A percentile compares a stretch with the other conserved stretches of the same genome.
phyloP scores from a whole-genome alignment of 805 yeast genomes.

The Komagataella ulmi region DNA sequence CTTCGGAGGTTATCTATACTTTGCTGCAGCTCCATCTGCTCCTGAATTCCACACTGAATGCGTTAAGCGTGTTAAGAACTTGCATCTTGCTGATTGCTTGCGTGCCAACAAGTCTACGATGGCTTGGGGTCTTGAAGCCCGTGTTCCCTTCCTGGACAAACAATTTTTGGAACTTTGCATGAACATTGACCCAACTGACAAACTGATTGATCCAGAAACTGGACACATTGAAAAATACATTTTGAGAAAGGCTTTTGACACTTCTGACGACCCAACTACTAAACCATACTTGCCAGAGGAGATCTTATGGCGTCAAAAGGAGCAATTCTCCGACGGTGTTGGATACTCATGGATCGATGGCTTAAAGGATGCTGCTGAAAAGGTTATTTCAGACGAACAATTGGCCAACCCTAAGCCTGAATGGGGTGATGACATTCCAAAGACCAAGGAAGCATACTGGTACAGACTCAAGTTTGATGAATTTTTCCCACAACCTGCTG shows the following conservation, averaged over 20 bases:
- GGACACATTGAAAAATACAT: constrained; percentile 91
- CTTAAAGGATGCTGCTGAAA: constrained; percentile 89
- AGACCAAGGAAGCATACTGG: constrained; percentile 98
- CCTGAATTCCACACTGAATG: constrained; percentile 92
- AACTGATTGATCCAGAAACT: constrained; percentile 57
- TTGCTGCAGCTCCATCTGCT: constrained; percentile 92
- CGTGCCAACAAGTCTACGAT: constrained; percentile 98
- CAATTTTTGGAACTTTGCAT: constrained; percentile 82
- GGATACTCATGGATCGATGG: constrained; percentile 99
- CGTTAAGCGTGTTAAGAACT: constrained; percentile 92
- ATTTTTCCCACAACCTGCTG: constrained; percentile 81
- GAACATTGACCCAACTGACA: constrained; percentile 91
- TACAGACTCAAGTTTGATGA: constrained; percentile 95
- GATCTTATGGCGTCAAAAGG: constrained; percentile 99
- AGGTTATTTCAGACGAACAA: constrained; percentile 77
- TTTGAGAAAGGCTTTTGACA: constrained; percentile 95
- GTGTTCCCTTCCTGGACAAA: constrained; percentile 97
- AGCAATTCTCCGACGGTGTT: constrained; percentile 98
- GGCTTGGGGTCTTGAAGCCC: constrained; percentile 99
- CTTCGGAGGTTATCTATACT: constrained; percentile 96
- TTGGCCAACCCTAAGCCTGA: constrained; percentile 83
- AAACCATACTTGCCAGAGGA: constrained; percentile 91
- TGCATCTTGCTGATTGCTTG: constrained; percentile 92
- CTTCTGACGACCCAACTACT: constrained; percentile 62
- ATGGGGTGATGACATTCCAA: constrained; percentile 93